A percentile compares a stretch with the other conserved stretches of the same genome.
Evolutionary conservation across 2,329 filamentous ascomycete genomes (phyloP).

Genomic region (Aspergillus phoenicis): DNA sequence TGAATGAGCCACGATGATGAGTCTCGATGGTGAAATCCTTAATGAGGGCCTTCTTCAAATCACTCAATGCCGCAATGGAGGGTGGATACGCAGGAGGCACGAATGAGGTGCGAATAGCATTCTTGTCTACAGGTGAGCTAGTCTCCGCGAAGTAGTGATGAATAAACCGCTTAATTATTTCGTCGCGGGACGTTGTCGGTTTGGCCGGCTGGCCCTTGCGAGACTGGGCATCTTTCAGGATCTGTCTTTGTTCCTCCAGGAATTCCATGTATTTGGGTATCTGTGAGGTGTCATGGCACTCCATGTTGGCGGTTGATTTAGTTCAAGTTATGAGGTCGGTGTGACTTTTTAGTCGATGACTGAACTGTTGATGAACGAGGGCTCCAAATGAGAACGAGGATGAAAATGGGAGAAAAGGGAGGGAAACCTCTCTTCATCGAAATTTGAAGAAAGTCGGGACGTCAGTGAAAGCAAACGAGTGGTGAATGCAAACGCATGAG

Average conservation of each 20-base stretch:
- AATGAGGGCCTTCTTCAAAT: slow-evolving; percentile 33
- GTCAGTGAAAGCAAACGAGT: too few species aligned
- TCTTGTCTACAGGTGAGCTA: not conserved
- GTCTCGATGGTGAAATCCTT: slow-evolving; percentile 40
- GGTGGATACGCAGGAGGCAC: slow-evolving; percentile 26
- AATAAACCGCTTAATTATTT: slow-evolving; percentile 22
- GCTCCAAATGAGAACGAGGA: too few species aligned
- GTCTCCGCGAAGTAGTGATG: slow-evolving; percentile 11
- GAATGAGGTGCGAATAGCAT: slow-evolving; percentile 17
- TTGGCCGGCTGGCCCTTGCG: slow-evolving; percentile 16
- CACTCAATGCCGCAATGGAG: slow-evolving; percentile 13
- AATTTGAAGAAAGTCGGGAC: too few species aligned
- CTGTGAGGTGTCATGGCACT: slow-evolving; percentile 17
- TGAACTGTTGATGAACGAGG: too few species aligned
- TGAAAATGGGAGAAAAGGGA: too few species aligned
- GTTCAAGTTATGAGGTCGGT: too few species aligned
- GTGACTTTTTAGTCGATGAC: too few species aligned
- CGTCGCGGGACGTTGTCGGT: slow-evolving; percentile 17
- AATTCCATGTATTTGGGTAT: slow-evolving; percentile 14
- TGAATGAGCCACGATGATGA: slow-evolving; percentile 44
- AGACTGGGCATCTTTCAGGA: slow-evolving; percentile 17
- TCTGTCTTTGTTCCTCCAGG: slow-evolving; percentile 15
- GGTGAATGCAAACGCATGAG: too few species aligned
- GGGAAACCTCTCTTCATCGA: too few species aligned
- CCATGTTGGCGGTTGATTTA: slow-evolving; percentile 13